phyloP scores from a whole-genome alignment of 2,329 filamentous ascomycete species.

The Fusarium metavorans region DNA sequence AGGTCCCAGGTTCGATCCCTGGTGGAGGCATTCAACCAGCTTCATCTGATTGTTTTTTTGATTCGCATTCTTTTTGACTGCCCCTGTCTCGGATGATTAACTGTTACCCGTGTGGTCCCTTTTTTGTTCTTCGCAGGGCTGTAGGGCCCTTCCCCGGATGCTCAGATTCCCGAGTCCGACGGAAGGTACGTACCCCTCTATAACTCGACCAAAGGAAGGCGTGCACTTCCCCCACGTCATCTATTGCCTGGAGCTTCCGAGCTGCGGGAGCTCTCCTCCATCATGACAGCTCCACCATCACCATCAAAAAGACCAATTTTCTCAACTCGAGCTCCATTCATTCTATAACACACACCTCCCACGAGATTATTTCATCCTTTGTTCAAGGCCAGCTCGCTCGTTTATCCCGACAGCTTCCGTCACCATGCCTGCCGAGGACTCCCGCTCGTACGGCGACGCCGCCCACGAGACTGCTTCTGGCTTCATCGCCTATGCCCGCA shows the following conservation, averaged over 20 bases:
- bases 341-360: neutral
- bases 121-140: neutral
- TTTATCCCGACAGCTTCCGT: neutral
- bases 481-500: slow-evolving; percentile 56
- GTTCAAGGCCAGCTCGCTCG: neutral
- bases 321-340: neutral
- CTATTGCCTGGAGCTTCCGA: neutral
- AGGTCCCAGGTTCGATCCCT: slow-evolving; percentile 1
- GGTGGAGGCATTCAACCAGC: neutral
- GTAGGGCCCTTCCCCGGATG: neutral
- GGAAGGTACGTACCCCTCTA: slow-evolving; percentile 3
- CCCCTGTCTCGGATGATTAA: neutral
- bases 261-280: neutral
- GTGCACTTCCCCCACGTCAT: neutral
- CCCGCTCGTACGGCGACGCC: slow-evolving; percentile 34
- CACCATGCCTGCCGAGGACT: slow-evolving; percentile 26
- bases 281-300: slow-evolving; percentile 1
- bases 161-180: neutral
- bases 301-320: neutral
- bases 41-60: neutral
- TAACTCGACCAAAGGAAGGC: neutral
- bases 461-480: slow-evolving; percentile 51
- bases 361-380: neutral
- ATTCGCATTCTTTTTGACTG: neutral
- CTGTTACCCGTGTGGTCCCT: neutral